Evolutionary conservation across 177 flowering plant species (phyloP).

Genomic region (Telopea speciosissima): DNA sequence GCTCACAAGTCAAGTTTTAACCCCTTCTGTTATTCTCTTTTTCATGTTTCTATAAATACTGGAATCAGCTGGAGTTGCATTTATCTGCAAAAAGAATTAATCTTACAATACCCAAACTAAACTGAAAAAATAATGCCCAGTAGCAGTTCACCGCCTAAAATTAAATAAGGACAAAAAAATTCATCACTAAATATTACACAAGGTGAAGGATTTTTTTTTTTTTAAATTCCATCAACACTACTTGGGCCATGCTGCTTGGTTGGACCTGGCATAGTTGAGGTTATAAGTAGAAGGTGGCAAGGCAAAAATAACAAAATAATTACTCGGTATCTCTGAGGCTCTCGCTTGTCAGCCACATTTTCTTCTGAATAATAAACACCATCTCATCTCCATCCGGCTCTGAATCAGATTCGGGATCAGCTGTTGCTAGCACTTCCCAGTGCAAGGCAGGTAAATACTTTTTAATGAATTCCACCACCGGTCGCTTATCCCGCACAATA

Average conservation of each 20-base stretch:
- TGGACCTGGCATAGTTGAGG: constrained; percentile 13
- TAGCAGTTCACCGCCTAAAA: no score
- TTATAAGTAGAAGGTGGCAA: not conserved
- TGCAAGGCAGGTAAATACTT: constrained; percentile 59
- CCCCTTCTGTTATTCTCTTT: no score
- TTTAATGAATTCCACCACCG: constrained; percentile 56
- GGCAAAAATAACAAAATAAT: not conserved
- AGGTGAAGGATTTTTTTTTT: constrained; percentile 10
- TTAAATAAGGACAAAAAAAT: constrained; percentile 1
- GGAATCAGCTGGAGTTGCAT: not conserved
- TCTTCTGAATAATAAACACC: constrained; percentile 49
- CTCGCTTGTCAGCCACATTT: constrained; percentile 45
- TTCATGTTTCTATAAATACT: no score
- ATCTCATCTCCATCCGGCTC: constrained; percentile 37
- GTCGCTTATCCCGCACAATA: constrained; percentile 55
- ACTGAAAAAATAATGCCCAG: no score
- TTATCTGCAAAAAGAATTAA: not conserved
- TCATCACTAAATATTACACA: constrained; percentile 16
- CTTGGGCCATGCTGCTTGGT: constrained; percentile 18
- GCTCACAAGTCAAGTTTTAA: no score
- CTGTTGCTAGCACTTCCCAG: constrained; percentile 65
- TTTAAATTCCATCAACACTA: not conserved
- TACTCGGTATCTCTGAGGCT: constrained; percentile 37
- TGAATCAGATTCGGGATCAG: constrained; percentile 37
- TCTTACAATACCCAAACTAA: no score